Percentiles rank a stretch among this genome's conserved stretches.
phyloP scores from a whole-genome alignment of 2,329 filamentous ascomycete genomes.

The Fragosphaeria purpurea region DNA sequence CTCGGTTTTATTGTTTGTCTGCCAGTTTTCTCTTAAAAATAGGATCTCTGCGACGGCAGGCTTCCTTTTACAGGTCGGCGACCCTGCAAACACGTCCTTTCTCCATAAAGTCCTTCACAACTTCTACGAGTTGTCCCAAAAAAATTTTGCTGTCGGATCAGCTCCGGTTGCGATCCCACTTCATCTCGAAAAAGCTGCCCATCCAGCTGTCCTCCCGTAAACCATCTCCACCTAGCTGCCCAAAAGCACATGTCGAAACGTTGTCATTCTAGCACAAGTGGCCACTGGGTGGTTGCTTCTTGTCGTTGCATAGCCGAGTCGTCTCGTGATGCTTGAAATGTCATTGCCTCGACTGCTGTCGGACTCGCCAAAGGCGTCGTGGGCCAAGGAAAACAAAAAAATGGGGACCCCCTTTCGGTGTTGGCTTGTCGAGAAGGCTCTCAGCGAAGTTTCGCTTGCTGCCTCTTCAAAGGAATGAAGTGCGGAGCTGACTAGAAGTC shows the following conservation, averaged over 20 bases:
- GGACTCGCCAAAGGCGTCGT: no score
- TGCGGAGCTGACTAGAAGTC: constrained; percentile 9
- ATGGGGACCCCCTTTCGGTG: not conserved
- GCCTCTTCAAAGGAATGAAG: constrained; percentile 2
- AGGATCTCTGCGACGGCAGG: constrained; percentile 3
- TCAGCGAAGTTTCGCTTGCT: not conserved
- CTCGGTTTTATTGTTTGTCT: constrained; percentile 4
- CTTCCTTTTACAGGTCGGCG: constrained; percentile 2
- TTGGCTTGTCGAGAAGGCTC: not conserved
- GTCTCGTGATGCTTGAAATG: no score
- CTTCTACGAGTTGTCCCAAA: constrained; percentile 5
- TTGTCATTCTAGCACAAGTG: not conserved
- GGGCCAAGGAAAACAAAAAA: not conserved
- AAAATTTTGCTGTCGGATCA: not conserved
- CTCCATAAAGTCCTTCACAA: constrained; percentile 2
- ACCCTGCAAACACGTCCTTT: constrained; percentile 8
- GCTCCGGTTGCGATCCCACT: not conserved
- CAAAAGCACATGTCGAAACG: constrained; percentile 1
- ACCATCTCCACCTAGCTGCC: not conserved
- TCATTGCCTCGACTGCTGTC: no score
- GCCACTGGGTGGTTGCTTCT: not conserved
- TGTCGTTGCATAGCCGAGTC: no score
- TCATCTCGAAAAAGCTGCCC: constrained; percentile 3
- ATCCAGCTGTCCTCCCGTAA: no score
- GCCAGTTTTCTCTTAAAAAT: constrained; percentile 2